Conservation (phyloP, 169 alveolate genomes). For the Plasmodium reichenowi region DNA sequence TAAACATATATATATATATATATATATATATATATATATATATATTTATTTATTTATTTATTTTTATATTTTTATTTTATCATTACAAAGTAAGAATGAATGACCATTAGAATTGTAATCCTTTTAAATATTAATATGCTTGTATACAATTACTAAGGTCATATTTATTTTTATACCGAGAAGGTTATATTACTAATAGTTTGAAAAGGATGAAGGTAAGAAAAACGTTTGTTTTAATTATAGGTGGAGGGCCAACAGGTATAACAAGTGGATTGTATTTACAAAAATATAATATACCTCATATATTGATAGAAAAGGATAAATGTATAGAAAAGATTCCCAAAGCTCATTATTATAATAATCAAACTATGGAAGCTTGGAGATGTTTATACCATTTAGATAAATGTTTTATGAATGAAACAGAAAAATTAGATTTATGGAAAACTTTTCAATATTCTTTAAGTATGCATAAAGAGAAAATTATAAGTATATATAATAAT, state of each 20-base stretch:
- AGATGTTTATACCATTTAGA: conserved; percentile 66
- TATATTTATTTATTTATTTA: no score
- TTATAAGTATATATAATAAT: conserved; percentile 6
- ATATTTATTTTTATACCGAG: no score
- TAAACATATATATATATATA: no score
- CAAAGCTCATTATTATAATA: conserved; percentile 93
- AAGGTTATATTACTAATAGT: no score
- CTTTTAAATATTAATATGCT: no score
- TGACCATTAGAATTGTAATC: no score
- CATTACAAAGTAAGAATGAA: no score
- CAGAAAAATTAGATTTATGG: conserved; percentile 68
- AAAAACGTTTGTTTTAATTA: conserved; percentile 87
- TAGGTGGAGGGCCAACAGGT: conserved; percentile 97
- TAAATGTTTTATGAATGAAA: conserved; percentile 77
- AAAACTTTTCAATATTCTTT: conserved; percentile 75
- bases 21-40: no score
- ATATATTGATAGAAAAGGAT: conserved; percentile 87
- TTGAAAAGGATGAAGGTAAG: conserved; percentile 24
- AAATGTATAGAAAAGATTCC: conserved; percentile 87
- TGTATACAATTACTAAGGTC: no score
- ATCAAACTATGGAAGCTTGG: conserved; percentile 93
- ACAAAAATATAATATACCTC: conserved; percentile 87
- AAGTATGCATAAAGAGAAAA: conserved; percentile 72
- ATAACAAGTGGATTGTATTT: conserved; percentile 90
- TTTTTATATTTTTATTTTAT: no score